Conservation (phyloP, 164 flowering plant species). For the Cinnamomum micranthum region DNA sequence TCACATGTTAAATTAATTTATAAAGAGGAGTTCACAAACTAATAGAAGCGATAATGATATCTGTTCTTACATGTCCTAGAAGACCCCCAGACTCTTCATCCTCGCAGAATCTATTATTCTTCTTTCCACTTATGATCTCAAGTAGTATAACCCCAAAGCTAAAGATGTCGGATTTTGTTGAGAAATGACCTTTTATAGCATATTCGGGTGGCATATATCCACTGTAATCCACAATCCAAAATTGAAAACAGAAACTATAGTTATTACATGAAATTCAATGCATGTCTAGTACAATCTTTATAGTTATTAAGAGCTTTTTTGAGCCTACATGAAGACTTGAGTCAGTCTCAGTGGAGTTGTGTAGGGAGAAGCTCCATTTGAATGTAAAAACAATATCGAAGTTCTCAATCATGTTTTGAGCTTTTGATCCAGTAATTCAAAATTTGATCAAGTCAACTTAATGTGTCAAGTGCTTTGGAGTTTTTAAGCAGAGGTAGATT, state of each 20-base stretch:
- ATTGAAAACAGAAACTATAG: neutral
- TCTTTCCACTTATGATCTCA: constrained; percentile 47
- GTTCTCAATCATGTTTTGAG: neutral
- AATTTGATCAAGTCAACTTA: neutral
- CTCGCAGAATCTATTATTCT: constrained; percentile 33
- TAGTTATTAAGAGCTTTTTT: neutral
- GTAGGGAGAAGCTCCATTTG: too few relatives aligned
- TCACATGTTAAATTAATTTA: neutral
- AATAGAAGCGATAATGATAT: neutral
- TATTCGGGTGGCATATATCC: constrained; percentile 63
- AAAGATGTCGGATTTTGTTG: constrained; percentile 47
- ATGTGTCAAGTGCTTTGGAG: neutral
- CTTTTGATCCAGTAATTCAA: neutral
- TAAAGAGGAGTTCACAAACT: neutral
- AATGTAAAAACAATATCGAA: neutral
- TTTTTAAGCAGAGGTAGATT: neutral
- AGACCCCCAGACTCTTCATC: constrained; percentile 11
- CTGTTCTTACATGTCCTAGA: neutral
- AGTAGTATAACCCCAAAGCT: constrained; percentile 49
- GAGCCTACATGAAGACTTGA: neutral
- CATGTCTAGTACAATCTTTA: neutral
- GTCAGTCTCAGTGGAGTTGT: neutral
- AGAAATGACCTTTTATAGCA: constrained; percentile 41
- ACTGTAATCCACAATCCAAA: constrained; percentile 20
- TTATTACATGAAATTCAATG: too few relatives aligned